Conservation (phyloP, 2,329 filamentous ascomycete genomes). For the Penicillium psychrosexuale region DNA sequence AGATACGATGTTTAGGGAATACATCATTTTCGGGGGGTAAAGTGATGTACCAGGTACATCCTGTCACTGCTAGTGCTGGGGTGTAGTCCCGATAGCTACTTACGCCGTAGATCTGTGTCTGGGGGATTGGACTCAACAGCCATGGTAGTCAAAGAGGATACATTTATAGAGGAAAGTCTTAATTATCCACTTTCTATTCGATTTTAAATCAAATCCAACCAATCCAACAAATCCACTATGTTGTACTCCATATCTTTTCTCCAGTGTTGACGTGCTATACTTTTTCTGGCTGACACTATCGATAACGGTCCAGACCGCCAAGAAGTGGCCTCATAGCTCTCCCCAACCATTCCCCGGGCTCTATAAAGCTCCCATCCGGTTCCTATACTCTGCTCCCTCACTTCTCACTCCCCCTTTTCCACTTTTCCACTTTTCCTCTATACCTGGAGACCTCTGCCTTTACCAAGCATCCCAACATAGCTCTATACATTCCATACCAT, state of each 20-base stretch:
- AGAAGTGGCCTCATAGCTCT: conserved; percentile 24
- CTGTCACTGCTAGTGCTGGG: conserved; percentile 15
- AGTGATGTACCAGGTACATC: conserved; percentile 18
- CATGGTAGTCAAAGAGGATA: background rate
- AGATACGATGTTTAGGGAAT: background rate
- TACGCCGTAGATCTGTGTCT: conserved; percentile 12
- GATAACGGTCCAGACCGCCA: conserved; percentile 23
- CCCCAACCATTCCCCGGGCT: conserved; percentile 25
- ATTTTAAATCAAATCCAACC: too few species aligned
- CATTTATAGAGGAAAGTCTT: background rate
- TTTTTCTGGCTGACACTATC: conserved; percentile 5
- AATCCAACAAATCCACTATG: background rate
- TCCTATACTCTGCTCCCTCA: background rate
- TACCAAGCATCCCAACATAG: background rate
- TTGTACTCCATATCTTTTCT: background rate
- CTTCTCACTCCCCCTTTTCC: background rate
- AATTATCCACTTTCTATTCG: too few species aligned
- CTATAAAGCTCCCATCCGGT: conserved; percentile 16
- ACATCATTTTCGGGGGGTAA: conserved; percentile 3
- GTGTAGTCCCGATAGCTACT: conserved; percentile 9
- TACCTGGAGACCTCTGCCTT: background rate
- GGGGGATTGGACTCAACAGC: conserved; percentile 1
- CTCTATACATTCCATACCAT: conserved; percentile 2
- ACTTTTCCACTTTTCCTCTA: conserved; percentile 3
- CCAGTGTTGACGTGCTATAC: conserved; percentile 11